phyloP scores from a whole-genome alignment of 768 basidiomycete species.

The Xanthoconium stramineum region DNA sequence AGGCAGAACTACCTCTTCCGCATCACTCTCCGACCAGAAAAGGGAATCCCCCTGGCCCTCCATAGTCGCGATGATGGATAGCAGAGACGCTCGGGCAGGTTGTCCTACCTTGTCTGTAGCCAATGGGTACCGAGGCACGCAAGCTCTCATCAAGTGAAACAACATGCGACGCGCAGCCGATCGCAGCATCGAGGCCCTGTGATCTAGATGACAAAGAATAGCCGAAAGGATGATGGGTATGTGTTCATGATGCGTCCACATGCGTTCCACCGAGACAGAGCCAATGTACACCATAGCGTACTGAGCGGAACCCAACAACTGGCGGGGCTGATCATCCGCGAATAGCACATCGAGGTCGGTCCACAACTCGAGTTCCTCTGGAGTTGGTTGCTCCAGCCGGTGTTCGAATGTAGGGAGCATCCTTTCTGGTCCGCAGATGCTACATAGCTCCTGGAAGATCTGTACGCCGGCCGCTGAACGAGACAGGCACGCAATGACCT shows the following conservation, averaged over 20 bases:
- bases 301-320: conserved; percentile 77
- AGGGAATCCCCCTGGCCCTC: conserved; percentile 54
- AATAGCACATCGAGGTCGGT: conserved; percentile 77
- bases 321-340: conserved; percentile 60
- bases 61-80: conserved; percentile 49
- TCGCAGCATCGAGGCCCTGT: conserved; percentile 67
- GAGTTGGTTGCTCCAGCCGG: conserved; percentile 56
- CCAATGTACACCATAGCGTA: conserved; percentile 84
- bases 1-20: conserved; percentile 48
- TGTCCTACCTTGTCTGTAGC: conserved; percentile 55
- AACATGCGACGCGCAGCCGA: conserved; percentile 73
- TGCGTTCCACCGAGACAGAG: conserved; percentile 70
- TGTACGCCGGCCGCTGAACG: conserved; percentile 68
- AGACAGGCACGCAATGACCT: conserved; percentile 80
- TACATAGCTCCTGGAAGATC: conserved; percentile 81
- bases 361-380: conserved; percentile 73
- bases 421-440: conserved; percentile 76
- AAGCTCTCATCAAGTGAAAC: conserved; percentile 80
- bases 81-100: conserved; percentile 46
- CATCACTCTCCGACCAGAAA: conserved; percentile 75
- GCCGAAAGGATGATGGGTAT: conserved; percentile 76
- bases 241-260: conserved; percentile 69
- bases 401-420: conserved; percentile 80
- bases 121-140: conserved; percentile 75
- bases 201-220: conserved; percentile 79